These are phyloP conservation scores for Rhodamnia rubescens DNA, from an alignment of 345 rosid genomes.

Conservation along the genomic window DNA sequence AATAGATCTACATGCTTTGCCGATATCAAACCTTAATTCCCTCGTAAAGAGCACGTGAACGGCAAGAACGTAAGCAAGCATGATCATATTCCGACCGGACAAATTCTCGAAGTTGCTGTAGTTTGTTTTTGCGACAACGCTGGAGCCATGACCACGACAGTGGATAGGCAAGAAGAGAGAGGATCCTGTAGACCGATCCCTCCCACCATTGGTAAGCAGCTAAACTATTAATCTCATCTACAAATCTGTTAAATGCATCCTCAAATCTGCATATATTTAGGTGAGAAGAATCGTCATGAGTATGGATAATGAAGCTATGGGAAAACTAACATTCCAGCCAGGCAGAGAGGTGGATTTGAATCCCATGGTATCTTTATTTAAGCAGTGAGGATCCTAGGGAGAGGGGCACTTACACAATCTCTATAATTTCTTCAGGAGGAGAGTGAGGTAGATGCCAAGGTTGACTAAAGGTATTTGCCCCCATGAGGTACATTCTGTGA, in stretches of 20 bases:
- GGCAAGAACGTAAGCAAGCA: constrained; percentile 92
- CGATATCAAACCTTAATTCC: constrained; percentile 65
- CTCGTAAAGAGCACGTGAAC: constrained; percentile 91
- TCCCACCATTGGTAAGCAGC: constrained; percentile 98
- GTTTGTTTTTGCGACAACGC: constrained; percentile 53
- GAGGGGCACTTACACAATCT: constrained; percentile 60
- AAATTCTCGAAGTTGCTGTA: constrained; percentile 88
- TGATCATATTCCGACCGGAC: constrained; percentile 95
- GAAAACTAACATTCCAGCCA: neutral
- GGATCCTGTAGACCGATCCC: constrained; percentile 67
- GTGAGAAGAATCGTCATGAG: neutral
- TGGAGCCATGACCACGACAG: constrained; percentile 94
- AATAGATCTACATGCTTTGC: neutral
- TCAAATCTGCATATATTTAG: constrained; percentile 40
- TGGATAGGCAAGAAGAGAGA: constrained; percentile 75
- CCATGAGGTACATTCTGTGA: constrained; percentile 86
- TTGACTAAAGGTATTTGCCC: constrained; percentile 77
- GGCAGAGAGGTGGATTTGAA: neutral
- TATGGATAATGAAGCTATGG: neutral
- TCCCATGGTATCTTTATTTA: neutral
- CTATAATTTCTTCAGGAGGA: constrained; percentile 76
- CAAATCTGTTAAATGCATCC: constrained; percentile 81
- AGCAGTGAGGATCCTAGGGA: neutral
- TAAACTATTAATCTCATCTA: constrained; percentile 74
- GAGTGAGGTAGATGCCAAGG: constrained; percentile 83